These are phyloP conservation scores for Pyrenophora teres DNA, from an alignment of 2,329 filamentous ascomycete species.

Conservation along the genomic window DNA sequence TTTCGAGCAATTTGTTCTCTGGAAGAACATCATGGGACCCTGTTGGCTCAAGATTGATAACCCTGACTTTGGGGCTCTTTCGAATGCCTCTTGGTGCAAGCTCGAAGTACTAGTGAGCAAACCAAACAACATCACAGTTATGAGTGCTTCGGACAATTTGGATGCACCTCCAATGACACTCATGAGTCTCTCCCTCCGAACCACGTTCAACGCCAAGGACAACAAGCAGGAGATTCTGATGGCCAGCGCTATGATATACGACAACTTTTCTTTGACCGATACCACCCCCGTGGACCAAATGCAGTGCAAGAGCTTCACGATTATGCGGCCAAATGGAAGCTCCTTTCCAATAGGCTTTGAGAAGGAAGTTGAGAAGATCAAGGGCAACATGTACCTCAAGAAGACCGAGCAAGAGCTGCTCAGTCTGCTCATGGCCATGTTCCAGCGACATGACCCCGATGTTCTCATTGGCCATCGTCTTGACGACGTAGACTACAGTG, in stretches of 20 bases:
- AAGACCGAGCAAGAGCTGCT: conserved; percentile 85
- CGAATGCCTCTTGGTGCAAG: conserved; percentile 96
- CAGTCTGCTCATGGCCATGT: conserved; percentile 84
- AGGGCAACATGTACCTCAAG: conserved; percentile 77
- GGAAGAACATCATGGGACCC: conserved; percentile 98
- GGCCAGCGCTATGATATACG: conserved; percentile 89
- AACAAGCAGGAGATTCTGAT: conserved; percentile 97
- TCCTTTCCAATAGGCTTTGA: conserved; percentile 89
- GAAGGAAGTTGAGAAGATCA: conserved; percentile 71
- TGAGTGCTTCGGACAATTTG: conserved; percentile 78
- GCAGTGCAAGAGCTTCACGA: conserved; percentile 86
- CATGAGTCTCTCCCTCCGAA: conserved; percentile 93
- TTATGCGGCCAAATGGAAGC: conserved; percentile 78
- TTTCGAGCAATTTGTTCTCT: conserved; percentile 97
- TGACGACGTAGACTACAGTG: conserved; percentile 96
- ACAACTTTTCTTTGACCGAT: conserved; percentile 84
- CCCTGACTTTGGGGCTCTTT: conserved; percentile 80
- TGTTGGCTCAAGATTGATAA: conserved; percentile 94
- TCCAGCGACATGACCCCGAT: conserved; percentile 89
- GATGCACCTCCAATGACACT: conserved; percentile 87
- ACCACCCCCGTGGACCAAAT: conserved; percentile 88
- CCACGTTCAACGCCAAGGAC: conserved; percentile 83
- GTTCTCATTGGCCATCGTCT: conserved; percentile 92
- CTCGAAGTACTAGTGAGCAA: conserved; percentile 83
- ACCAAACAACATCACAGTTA: conserved; percentile 72